Percentiles rank a stretch among this genome's conserved stretches.
These are phyloP conservation scores for Fusarium tanahbumbuense DNA, from an alignment of 2,329 filamentous ascomycete genomes.

Conservation along the genomic window DNA sequence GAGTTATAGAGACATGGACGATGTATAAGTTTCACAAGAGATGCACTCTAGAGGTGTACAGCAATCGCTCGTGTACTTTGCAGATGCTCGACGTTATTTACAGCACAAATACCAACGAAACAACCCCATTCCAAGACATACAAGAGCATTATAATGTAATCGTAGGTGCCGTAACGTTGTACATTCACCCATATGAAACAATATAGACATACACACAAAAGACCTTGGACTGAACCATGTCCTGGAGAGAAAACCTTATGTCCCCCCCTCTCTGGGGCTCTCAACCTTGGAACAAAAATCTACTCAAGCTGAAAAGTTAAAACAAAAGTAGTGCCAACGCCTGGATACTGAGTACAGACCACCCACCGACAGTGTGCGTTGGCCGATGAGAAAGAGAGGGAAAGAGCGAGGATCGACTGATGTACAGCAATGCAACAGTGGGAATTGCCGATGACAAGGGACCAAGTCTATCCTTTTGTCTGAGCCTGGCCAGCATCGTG, in stretches of 20 bases:
- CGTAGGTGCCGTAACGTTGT: neutral
- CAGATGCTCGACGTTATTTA: neutral
- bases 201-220: neutral
- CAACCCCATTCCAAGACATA: neutral
- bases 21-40: neutral
- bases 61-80: too few species aligned
- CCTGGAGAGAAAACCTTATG: constrained; percentile 11
- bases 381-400: neutral
- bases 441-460: constrained; percentile 27
- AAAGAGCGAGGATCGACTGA: constrained; percentile 28
- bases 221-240: neutral
- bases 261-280: neutral
- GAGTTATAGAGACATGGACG: neutral
- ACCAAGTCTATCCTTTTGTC: neutral
- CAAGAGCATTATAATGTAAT: neutral
- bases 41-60: too few species aligned
- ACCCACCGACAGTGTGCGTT: neutral
- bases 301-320: neutral
- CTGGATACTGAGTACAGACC: neutral
- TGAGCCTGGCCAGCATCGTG: neutral
- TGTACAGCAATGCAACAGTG: constrained; percentile 16
- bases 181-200: constrained; percentile 17
- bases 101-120: neutral
- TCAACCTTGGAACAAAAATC: neutral
- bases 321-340: neutral